Base-by-base conservation (phyloP, 805 yeast species). In the Ogataea thermomethanolica region DNA sequence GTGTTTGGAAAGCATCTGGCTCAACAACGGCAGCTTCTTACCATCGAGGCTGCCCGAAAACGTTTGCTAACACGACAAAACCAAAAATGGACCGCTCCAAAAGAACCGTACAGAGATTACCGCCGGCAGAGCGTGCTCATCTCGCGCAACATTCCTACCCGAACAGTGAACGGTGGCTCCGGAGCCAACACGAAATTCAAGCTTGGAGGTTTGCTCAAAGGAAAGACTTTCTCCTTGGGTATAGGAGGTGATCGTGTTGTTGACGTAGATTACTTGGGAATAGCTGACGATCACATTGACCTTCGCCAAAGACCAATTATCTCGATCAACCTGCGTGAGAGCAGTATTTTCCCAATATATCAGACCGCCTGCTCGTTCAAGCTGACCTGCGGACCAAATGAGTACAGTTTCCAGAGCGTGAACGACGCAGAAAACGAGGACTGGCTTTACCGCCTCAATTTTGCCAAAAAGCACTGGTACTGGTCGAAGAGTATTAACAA, bases 361-460 rank as follows among this genome's bases (percentile, higher is more conserved):
- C 60, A 73, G 12, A 53, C 69, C 27, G 76, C 76, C 0, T 62
- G 63, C 31, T 66, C 73, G 31, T 76, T 77, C 61, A 74, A 74
- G 46, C 61, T 77, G 27, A 78, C 69, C 43, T 48, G 44, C 35
- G 10, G 45, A 3, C 49, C 43, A 24, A 36, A 34, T 3, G 85
- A 81, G 41, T 73, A 65, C 54, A 67, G 78, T 28, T 71, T 90
- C 53, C 96, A 91, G 59, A 81, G 91, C 0, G 56, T 73, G 0
- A 67, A 61, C 45, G 81, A 78, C 5, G 45, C 55, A 1, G 95
- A 85, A 23, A 75, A 83, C 41, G 77, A 75, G 37, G 87, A 79
- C 30, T 90, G 97, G 98, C 67, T 86, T 31, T 63, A 66, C 31
- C 66, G 64, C 43, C 53, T 74, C 40, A 68, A 64, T 40, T 73